Base-by-base conservation (phyloP, 768 basidiomycete species). In the Mycena filopes region DNA sequence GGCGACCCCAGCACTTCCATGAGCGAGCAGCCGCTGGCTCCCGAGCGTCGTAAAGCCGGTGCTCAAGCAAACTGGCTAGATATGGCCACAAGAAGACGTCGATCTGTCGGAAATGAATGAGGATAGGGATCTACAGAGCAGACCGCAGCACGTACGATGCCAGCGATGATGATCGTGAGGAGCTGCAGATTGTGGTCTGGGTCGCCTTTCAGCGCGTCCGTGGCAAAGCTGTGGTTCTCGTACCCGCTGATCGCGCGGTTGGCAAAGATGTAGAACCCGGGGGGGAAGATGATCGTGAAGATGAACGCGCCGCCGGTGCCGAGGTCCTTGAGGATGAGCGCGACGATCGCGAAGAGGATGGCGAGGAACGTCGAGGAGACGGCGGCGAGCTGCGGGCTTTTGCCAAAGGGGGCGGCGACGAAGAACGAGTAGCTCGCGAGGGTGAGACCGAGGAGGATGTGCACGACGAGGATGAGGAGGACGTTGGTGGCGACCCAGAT, bases 401-500 rank as follows among this genome's bases (percentile, higher is more conserved):
- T 36, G 36, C 36, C 88, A 64, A 92, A 92, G 1, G 89, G 90
- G 20, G 83, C 85, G 3, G 88, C 85, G 41, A 90, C 75, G 70
- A 93, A 89, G 73, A 93, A 85, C 11, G 91, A 87, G 87, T 89
- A 92, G 60, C 87, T 89, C 1, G 88, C 87, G 20, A 93, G 81
- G 3, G 85, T 83, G 28, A 92, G 77, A 16, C 91, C 90, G 33
- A 90, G 82, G 33, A 94, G 78, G 41, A 94, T 74, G 70, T 94
- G 89, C 21, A 92, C 76, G 36, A 82, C 80, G 41, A 94, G 79
- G 60, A 94, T 78, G 31, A 93, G 75, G 3, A 85, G 87, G 20
- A 79, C 80, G 66, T 83, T 87, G 1, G 91, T 89, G 45, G 78
- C 78, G 12, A 82, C 78, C 73, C 91, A 94, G n/a, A 94, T 86